phyloP scores from a whole-genome alignment of 2,329 filamentous ascomycete species.

The Zasmidium cellare region DNA sequence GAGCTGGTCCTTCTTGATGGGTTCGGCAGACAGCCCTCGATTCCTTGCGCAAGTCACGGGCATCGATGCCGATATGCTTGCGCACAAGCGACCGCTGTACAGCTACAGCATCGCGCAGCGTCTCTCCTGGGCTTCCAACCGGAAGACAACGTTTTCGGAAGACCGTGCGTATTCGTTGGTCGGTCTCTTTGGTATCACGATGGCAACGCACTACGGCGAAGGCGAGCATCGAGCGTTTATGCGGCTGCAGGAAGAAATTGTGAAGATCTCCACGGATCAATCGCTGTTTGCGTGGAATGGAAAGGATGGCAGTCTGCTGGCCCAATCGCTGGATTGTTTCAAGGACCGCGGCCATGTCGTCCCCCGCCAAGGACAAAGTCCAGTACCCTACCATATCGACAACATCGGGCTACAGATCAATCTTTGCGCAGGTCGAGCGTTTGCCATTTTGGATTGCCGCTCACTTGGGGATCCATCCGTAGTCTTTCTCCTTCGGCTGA shows the following conservation, averaged over 20 bases:
- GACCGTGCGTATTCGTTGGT: slow-evolving; percentile 14
- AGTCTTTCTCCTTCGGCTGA: too few species aligned
- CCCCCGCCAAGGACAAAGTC: not conserved
- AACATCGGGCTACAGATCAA: not conserved
- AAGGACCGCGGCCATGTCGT: not conserved
- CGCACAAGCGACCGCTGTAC: not conserved
- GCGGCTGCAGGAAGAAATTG: slow-evolving; percentile 21
- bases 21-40: not conserved
- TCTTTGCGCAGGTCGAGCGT: not conserved
- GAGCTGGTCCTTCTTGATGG: not conserved
- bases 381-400: not conserved
- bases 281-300: not conserved
- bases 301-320: not conserved
- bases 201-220: slow-evolving; percentile 13
- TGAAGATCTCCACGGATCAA: not conserved
- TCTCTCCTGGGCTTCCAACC: slow-evolving; percentile 12
- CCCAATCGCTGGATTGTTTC: not conserved
- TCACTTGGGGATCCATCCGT: too few species aligned
- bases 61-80: not conserved
- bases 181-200: slow-evolving; percentile 13
- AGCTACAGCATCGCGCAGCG: not conserved
- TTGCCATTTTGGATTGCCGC: too few species aligned
- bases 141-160: slow-evolving; percentile 10
- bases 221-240: slow-evolving; percentile 13
- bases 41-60: not conserved